Evolutionary conservation across 306 rosid species (phyloP).

Genomic region (Coriaria nepalensis): DNA sequence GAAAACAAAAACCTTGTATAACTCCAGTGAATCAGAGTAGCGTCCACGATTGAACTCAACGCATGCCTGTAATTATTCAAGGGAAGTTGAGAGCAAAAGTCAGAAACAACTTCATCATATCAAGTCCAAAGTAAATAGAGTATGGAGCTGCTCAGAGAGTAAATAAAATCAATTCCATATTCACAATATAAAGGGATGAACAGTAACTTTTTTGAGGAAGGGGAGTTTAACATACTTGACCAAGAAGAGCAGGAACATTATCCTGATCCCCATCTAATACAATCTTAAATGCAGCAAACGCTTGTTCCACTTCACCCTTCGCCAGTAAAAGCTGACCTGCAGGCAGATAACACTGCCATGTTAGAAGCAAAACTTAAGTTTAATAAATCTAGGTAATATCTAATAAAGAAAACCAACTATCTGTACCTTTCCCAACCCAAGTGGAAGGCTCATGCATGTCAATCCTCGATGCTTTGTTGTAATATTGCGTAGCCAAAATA

Average conservation of each 20-base stretch:
- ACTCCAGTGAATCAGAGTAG: slow-evolving; percentile 75
- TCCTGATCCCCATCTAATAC: slow-evolving; percentile 89
- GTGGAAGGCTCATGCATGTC: slow-evolving; percentile 98
- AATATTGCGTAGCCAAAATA: slow-evolving; percentile 89
- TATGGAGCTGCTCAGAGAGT: too few relatives aligned
- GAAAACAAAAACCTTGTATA: slow-evolving; percentile 72
- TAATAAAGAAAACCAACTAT: background rate
- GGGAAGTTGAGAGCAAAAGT: slow-evolving; percentile 12
- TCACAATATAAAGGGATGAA: too few relatives aligned
- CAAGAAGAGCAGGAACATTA: slow-evolving; percentile 92
- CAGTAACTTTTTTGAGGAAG: slow-evolving; percentile 1
- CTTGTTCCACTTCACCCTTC: slow-evolving; percentile 93
- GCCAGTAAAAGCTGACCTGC: slow-evolving; percentile 98
- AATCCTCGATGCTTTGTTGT: slow-evolving; percentile 90
- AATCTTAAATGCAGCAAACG: slow-evolving; percentile 88
- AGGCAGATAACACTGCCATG: slow-evolving; percentile 16
- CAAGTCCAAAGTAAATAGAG: too few relatives aligned
- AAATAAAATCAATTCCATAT: too few relatives aligned
- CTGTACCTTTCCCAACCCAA: slow-evolving; percentile 94
- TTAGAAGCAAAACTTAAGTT: too few relatives aligned
- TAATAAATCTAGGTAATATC: too few relatives aligned
- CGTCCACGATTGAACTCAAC: slow-evolving; percentile 93
- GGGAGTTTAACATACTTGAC: slow-evolving; percentile 45
- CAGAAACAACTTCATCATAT: too few relatives aligned
- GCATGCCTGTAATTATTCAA: slow-evolving; percentile 65